Conservation (phyloP, 495 filamentous ascomycete species). For the Xanthoparmelia taractica region DNA sequence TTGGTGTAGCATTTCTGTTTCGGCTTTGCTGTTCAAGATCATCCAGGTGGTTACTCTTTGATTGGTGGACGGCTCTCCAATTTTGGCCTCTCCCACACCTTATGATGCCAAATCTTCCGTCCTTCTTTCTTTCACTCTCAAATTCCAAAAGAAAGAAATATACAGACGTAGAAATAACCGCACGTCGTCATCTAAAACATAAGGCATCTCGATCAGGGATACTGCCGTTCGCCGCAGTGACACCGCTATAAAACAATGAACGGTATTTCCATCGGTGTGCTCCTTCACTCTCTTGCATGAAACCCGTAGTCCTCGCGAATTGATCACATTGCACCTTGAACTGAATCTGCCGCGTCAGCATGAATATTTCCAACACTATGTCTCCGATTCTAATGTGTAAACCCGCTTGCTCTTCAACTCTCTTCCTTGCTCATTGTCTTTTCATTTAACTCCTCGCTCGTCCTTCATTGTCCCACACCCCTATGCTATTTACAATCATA, state of each 20-base stretch:
- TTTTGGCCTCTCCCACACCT: neutral
- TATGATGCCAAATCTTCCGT: too few relatives aligned
- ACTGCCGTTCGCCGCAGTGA: neutral
- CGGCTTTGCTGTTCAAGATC: neutral
- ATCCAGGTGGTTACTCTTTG: neutral
- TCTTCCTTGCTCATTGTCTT: neutral
- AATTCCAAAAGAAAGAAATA: neutral
- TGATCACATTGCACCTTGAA: neutral
- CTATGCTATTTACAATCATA: neutral
- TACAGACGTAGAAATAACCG: neutral
- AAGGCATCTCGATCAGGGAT: neutral
- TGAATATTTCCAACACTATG: neutral
- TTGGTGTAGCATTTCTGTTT: too few relatives aligned
- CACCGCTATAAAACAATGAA: neutral
- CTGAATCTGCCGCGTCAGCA: neutral
- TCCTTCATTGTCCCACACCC: neutral
- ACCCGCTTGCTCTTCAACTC: neutral
- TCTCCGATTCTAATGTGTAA: neutral
- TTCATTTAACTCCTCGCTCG: neutral
- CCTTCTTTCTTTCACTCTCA: neutral
- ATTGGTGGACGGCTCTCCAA: neutral
- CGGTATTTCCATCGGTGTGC: neutral
- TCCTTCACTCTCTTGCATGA: neutral
- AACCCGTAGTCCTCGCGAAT: neutral
- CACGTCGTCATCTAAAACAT: neutral